Evolutionary conservation across 1,284 basidiomycete species (phyloP), one percentile per base, ranked within the genome.

Genomic region (Ustilago curta): DNA sequence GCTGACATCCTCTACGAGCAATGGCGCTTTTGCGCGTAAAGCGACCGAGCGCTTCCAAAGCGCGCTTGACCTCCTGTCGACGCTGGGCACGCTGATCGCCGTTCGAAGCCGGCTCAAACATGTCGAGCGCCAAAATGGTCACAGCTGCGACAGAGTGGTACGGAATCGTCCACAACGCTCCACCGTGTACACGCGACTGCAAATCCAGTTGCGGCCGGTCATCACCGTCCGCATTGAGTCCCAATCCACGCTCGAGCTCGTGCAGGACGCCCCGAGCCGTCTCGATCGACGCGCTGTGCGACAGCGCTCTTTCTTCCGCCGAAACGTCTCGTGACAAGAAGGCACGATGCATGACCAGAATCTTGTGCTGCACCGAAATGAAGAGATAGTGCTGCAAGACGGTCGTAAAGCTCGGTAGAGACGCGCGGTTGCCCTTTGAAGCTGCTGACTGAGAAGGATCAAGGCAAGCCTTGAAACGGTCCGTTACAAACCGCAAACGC

Each of bases 291-390:
- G 68, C 68, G 25, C 23, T 45, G 31, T 77, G 76, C 19, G 76
- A 77, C 4, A 55, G 60, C 42, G 60, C 60, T 23, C 68, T 45
- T 21, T 77, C 71, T 23, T 62, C 55, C 14, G 57, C 32, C 9
- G 64, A 65, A 3, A 74, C 65, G 23, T 70, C 61, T 29, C 70
- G 56, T 12, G 70, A 74, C 39, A 73, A 52, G 58, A 77, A 77
- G 29, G 76, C 76, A 14, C 76, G 71, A 37, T 77, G 76, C 65
- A 77, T 68, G 18, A 73, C 70, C 19, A 77, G 48, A 23, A 75
- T 77, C 59, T 77, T 77, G 58, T 77, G 76, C 43, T 70, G 65
- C 27, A 77, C 75, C 11, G 70, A 70, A 48, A 77, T 77, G 54
- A 64, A 74, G 40, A 77, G 68, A 27, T 77, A 77, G 52, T 73